phyloP scores from a whole-genome alignment of 2,329 filamentous ascomycete species.

The Diaporthe sp. region DNA sequence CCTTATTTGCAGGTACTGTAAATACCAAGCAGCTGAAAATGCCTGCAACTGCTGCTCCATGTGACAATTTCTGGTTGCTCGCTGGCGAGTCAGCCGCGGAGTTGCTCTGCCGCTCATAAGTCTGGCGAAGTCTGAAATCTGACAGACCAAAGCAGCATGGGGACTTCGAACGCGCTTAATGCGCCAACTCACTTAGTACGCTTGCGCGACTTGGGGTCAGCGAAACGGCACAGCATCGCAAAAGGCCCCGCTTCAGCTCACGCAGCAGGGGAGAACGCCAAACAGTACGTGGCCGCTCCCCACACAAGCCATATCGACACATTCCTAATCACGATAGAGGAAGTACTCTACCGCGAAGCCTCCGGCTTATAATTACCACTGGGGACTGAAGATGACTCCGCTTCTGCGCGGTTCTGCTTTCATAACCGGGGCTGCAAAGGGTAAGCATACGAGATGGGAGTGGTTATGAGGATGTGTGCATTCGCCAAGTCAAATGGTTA shows the following conservation, averaged over 20 bases:
- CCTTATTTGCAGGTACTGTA: background rate
- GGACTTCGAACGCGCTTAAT: too few relatives aligned
- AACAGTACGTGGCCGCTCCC: background rate
- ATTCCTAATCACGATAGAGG: background rate
- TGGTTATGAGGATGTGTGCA: background rate
- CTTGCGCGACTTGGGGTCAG: background rate
- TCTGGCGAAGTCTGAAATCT: background rate
- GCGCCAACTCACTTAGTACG: background rate
- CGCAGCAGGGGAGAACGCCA: background rate
- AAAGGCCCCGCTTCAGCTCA: background rate
- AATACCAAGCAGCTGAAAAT: too few relatives aligned
- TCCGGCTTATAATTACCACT: background rate
- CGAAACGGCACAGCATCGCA: background rate
- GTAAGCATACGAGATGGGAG: background rate
- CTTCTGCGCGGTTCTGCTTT: constrained; percentile 4
- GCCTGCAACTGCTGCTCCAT: too few relatives aligned
- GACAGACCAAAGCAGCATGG: background rate
- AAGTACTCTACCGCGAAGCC: too few relatives aligned
- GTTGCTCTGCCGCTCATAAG: too few relatives aligned
- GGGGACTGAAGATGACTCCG: background rate
- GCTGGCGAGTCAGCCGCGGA: background rate
- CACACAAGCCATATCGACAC: background rate
- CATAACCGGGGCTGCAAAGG: constrained; percentile 20
- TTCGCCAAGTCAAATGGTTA: background rate
- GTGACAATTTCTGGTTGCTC: too few relatives aligned